Evolutionary conservation across 2,329 filamentous ascomycete species (phyloP).

Genomic region (Trichoderma koningiopsis): DNA sequence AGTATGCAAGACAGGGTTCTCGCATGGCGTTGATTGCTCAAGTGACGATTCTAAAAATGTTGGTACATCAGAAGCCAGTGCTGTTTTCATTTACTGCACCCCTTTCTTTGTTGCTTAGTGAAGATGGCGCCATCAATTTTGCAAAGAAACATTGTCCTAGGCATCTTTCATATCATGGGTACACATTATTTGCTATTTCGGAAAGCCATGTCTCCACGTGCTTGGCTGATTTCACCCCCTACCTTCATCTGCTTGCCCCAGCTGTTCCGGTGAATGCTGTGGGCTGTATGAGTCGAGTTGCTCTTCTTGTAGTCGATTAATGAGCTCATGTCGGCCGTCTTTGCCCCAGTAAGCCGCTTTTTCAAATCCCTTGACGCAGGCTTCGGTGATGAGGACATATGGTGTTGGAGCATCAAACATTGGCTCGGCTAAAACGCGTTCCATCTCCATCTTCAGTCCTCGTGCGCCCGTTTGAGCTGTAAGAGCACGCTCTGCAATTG

Average conservation of each 20-base stretch:
- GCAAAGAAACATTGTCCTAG: background rate
- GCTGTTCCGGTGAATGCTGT: constrained; percentile 43
- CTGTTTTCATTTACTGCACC: background rate
- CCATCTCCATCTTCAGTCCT: constrained; percentile 78
- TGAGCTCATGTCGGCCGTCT: constrained; percentile 69
- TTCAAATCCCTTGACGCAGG: constrained; percentile 64
- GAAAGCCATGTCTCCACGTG: background rate
- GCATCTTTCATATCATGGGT: background rate
- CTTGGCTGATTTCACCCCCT: constrained; percentile 41
- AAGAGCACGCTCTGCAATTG: constrained; percentile 70
- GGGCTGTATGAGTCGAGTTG: constrained; percentile 41
- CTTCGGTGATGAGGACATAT: constrained; percentile 73
- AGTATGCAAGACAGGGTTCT: constrained; percentile 36
- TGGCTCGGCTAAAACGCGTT: constrained; percentile 73
- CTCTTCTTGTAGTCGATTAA: constrained; percentile 68
- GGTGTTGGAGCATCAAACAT: constrained; percentile 81
- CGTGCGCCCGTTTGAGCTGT: constrained; percentile 72
- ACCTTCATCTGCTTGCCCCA: constrained; percentile 51
- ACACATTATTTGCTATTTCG: background rate
- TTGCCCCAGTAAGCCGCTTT: constrained; percentile 67
- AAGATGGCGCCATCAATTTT: background rate
- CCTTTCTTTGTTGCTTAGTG: background rate
- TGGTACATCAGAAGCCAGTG: constrained; percentile 30
- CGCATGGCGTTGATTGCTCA: constrained; percentile 37
- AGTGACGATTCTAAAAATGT: constrained; percentile 46